phyloP scores from a whole-genome alignment of 352 stramenopile species.

The Phytophthora europaea region DNA sequence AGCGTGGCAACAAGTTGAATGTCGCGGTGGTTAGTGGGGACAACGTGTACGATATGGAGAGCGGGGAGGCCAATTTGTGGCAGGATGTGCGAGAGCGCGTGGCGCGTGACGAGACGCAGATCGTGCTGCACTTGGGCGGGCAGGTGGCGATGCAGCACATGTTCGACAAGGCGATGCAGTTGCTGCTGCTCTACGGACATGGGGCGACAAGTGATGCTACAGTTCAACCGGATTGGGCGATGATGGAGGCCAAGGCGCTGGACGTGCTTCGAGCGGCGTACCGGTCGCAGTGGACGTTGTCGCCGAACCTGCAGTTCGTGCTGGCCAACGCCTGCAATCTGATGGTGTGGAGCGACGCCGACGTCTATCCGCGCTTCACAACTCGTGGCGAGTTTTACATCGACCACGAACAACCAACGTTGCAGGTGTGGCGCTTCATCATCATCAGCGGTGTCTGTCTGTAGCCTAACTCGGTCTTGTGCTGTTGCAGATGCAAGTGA shows the following conservation, averaged over 20 bases:
- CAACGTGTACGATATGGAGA: constrained; percentile 54
- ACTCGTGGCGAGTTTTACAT: constrained; percentile 62
- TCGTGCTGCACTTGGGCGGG: constrained; percentile 75
- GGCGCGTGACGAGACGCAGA: constrained; percentile 36
- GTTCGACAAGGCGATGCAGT: constrained; percentile 73
- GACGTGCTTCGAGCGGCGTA: constrained; percentile 75
- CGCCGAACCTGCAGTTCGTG: constrained; percentile 53
- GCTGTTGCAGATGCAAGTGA: constrained; percentile 72
- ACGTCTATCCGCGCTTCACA: constrained; percentile 79
- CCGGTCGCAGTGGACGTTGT: constrained; percentile 73
- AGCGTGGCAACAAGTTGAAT: constrained; percentile 33
- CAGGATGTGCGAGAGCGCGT: constrained; percentile 49
- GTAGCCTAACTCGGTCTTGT: background rate
- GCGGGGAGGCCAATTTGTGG: constrained; percentile 63
- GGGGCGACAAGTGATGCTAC: constrained; percentile 18
- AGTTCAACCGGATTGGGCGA: constrained; percentile 40
- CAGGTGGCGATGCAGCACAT: constrained; percentile 74
- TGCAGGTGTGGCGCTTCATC: constrained; percentile 37
- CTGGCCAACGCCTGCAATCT: constrained; percentile 78
- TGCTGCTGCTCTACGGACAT: constrained; percentile 69
- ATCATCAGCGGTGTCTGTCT: too few relatives aligned
- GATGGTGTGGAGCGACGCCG: constrained; percentile 85
- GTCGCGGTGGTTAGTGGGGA: constrained; percentile 62
- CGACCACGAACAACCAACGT: constrained; percentile 67
- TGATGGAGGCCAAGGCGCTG: constrained; percentile 58